phyloP scores from a whole-genome alignment of 139 green algal species.

The Tetradesmus obliquus region DNA sequence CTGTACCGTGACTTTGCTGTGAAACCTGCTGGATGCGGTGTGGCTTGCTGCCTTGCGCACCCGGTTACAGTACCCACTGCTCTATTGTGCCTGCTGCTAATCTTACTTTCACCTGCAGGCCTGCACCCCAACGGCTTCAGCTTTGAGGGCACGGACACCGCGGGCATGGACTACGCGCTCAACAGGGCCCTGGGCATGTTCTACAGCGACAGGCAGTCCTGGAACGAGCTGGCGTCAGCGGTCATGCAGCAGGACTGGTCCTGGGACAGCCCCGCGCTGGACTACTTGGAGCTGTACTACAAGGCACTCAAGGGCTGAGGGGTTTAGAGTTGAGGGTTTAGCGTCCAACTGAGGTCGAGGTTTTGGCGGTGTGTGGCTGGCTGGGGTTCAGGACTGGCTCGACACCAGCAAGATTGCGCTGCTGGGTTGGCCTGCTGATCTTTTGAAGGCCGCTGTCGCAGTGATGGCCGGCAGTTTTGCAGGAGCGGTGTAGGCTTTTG shows the following conservation, averaged over 20 bases:
- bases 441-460: too few relatives aligned
- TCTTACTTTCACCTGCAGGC: not conserved
- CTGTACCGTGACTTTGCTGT: too few relatives aligned
- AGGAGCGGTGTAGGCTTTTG: not conserved
- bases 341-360: too few relatives aligned
- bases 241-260: conserved; percentile 93
- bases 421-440: too few relatives aligned
- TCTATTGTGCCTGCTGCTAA: not conserved
- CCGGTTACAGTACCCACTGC: too few relatives aligned
- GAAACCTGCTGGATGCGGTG: too few relatives aligned
- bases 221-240: conserved; percentile 65
- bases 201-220: conserved; percentile 84
- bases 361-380: too few relatives aligned
- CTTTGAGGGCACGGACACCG: conserved; percentile 92
- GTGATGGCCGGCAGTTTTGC: not conserved
- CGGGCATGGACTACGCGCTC: conserved; percentile 92
- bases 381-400: too few relatives aligned
- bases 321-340: too few relatives aligned
- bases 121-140: conserved; percentile 89
- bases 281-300: conserved; percentile 99
- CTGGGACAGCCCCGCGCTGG: conserved; percentile 92
- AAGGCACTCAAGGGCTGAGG: conserved; percentile 67
- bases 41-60: too few relatives aligned
- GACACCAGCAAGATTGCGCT: too few relatives aligned
- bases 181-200: conserved; percentile 87